Evolutionary conservation across 257 asterid genomes (phyloP).

Genomic region (Fraxinus cuspidata): DNA sequence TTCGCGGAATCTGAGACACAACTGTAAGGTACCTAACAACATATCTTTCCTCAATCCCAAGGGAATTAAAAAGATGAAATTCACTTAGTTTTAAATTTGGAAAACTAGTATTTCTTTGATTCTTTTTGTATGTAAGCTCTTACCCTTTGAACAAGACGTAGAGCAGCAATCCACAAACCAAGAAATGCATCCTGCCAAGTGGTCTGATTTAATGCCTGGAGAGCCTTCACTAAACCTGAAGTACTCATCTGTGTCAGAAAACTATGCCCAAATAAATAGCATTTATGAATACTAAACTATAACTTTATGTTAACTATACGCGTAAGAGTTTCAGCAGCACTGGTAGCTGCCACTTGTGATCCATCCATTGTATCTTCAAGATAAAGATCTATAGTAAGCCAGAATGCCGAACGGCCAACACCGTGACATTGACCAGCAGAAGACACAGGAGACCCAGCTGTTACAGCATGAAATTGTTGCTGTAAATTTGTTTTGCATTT

Average conservation of each 20-base stretch:
- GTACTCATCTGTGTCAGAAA: conserved; percentile 26
- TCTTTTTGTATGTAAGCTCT: conserved; percentile 27
- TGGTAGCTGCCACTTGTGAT: conserved; percentile 69
- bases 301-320: conserved; percentile 37
- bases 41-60: conserved; percentile 20
- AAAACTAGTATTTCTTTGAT: conserved; percentile 4
- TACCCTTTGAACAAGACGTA: conserved; percentile 96
- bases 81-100: conserved; percentile 5
- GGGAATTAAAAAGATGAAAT: conserved; percentile 12
- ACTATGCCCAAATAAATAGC: conserved; percentile 20
- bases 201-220: conserved; percentile 79
- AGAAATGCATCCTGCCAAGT: conserved; percentile 96
- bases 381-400: conserved; percentile 95
- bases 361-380: conserved; percentile 91
- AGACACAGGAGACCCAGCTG: conserved; percentile 60
- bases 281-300: conserved; percentile 3
- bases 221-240: conserved; percentile 88
- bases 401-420: conserved; percentile 59
- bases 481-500: conserved; percentile 72
- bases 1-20: no score
- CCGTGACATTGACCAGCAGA: conserved; percentile 62
- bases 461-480: conserved; percentile 63
- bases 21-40: no score
- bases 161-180: conserved; percentile 89
- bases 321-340: conserved; percentile 83